Base-by-base conservation (phyloP, 2,329 filamentous ascomycete species). In the Metarhizium rileyi region DNA sequence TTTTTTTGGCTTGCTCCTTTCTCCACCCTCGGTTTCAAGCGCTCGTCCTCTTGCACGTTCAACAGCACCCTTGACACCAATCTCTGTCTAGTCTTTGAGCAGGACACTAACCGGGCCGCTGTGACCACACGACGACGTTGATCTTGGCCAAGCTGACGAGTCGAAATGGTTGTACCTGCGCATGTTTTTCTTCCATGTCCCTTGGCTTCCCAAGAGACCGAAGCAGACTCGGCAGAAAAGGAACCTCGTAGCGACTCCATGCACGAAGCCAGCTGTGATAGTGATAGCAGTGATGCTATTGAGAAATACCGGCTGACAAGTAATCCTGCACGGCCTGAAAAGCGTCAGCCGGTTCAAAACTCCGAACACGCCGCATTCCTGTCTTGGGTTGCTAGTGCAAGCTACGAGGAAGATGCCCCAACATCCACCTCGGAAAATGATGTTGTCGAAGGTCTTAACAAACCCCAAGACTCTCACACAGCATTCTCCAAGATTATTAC, bases 401-500 rank as follows among this genome's bases (percentile, higher is more conserved):
- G 27, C 5, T 33, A 14, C 5, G 26, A 42, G 14, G 30, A 16
- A 26, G 30, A 33, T 22, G 3, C 25, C 26, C 20, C 30, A 5
- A 16, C 5, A 35, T 30, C 7, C 30, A 38, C 5, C 18, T 5
- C n/a, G 9, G 20, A 25, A 10, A 14, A 8, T 25, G 38, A 42
- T 23, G 16, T 5, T 38, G n/a, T 7, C 4, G 35, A 22, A n/a
- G 44, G 49, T 48, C 9, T 26, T 27, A 33, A 36, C 14, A 6
- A 41, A 46, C 36, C 18, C 23, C 14, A 12, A 16, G 36, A 36
- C 3, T 18, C 42, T 25, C 9, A 9, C 14, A 20, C 23, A 25
- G 9, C 14, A 25, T 33, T 12, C n/a, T 6, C 25, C 26, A 49
- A 46, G 14, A 87, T 89, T 48, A 90, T 93, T 52, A 77, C 81